Evolutionary conservation across 2,329 filamentous ascomycete genomes (phyloP).

Genomic region (Colletotrichum tropicale): DNA sequence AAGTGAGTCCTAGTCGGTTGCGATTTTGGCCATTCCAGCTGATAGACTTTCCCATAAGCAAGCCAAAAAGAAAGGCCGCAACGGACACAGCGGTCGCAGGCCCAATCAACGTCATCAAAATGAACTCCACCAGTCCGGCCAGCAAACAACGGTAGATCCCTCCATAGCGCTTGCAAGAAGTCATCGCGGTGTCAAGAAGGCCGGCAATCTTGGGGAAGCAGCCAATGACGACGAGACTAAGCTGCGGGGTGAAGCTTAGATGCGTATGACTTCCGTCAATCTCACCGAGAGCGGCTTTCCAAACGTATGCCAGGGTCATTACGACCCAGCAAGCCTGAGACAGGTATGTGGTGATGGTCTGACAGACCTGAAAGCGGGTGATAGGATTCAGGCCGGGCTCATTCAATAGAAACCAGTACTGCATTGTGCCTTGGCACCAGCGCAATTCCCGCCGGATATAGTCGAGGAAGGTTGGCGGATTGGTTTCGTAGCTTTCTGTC

Average conservation of each 20-base stretch:
- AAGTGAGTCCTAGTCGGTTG: not conserved
- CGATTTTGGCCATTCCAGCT: not conserved
- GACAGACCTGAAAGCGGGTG: not conserved
- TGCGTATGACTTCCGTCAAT: not conserved
- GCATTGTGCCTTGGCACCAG: not conserved
- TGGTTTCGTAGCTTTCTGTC: not conserved
- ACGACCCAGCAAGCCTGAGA: not conserved
- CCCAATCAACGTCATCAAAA: not conserved
- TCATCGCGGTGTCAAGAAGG: not conserved
- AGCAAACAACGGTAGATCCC: not conserved
- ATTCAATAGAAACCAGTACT: not conserved
- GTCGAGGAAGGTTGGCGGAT: not conserved
- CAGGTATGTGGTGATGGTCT: not conserved
- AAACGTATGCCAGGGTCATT: not conserved
- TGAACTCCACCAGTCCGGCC: not conserved
- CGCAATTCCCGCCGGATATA: not conserved
- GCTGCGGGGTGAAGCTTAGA: not conserved
- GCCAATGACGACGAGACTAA: not conserved
- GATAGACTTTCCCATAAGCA: not conserved
- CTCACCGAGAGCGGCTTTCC: rapidly evolving
- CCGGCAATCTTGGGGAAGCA: not conserved
- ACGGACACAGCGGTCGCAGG: not conserved
- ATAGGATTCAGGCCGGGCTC: not conserved
- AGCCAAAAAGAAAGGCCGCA: not conserved
- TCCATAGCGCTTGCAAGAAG: not conserved